Evolutionary conservation across 2,329 filamentous ascomycete species (phyloP), one percentile per base, ranked within the genome.

Genomic region (Colletotrichum abscissum): DNA sequence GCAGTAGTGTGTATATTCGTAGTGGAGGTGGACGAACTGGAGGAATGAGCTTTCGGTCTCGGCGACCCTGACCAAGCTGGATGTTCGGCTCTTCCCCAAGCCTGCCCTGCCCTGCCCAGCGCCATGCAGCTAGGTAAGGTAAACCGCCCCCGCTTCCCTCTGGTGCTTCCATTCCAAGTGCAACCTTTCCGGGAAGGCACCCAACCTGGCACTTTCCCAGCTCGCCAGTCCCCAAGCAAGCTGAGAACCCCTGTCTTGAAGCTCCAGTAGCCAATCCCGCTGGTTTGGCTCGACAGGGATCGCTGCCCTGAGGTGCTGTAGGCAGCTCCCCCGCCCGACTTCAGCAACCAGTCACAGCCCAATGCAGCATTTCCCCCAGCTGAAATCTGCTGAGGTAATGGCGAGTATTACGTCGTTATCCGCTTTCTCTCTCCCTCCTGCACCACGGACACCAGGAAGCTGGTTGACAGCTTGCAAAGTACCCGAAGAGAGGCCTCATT

Each of bases 371-470:
- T 60, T 28, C 59, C 33, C 60, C 60, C 60, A 65, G 70, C 70
- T 70, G 69, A 30, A 68, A 46, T 35, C 46, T 46, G 60, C 60
- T 63, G 54, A 66, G 54, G 24, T 66, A 66, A 66, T 58, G 56
- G 54, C 63, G 35, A 66, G 63, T 49, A 73, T 73, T 73, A 73
- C 70, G 70, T 73, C 70, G 70, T 70, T 70, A 69, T 72, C 70
- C 70, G 70, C 67, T 35, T 35, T 19, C n/a, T 9, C 60, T 14
- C n/a, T 38, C 26, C 14, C 28, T 38, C 49, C n/a, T 64, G 28
- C 49, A 24, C 49, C 26, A 12, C 11, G 42, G 28, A 63, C 33
- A 35, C 33, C 33, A 35, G 33, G 33, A 54, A 63, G 49, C 42
- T 46, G 19, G n/a, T 28, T 16, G 28, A 35, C 49, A 22, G 42